Conservation (phyloP, 2,329 filamentous ascomycete species). For the Pochonia chlamydosporia region DNA sequence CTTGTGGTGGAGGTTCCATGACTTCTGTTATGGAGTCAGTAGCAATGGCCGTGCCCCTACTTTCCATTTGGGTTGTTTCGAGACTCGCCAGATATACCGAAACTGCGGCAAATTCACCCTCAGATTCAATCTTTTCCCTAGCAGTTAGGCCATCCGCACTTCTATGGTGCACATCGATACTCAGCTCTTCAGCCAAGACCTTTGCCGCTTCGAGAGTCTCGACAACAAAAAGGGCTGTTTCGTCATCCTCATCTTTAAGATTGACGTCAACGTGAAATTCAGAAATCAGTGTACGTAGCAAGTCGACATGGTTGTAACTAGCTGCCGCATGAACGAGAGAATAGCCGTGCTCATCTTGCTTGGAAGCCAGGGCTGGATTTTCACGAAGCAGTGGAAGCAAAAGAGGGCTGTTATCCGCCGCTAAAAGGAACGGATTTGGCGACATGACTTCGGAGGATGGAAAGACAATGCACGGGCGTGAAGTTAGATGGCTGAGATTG, state of each 20-base stretch:
- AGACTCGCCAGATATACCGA: slow-evolving; percentile 58
- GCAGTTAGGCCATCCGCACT: slow-evolving; percentile 77
- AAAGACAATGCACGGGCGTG: no score
- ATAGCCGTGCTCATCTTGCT: slow-evolving; percentile 88
- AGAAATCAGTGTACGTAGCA: slow-evolving; percentile 68
- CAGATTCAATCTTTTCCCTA: slow-evolving; percentile 69
- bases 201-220: slow-evolving; percentile 76
- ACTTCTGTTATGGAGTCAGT: slow-evolving; percentile 25
- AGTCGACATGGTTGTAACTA: slow-evolving; percentile 81
- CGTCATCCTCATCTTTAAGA: slow-evolving; percentile 81
- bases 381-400: slow-evolving; percentile 70
- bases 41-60: slow-evolving; percentile 21
- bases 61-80: slow-evolving; percentile 18
- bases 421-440: slow-evolving; percentile 65
- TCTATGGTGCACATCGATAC: slow-evolving; percentile 56
- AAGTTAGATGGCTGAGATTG: no score
- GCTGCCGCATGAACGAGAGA: slow-evolving; percentile 88
- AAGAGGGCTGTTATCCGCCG: slow-evolving; percentile 71
- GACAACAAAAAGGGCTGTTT: slow-evolving; percentile 91
- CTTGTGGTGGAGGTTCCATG: slow-evolving; percentile 64
- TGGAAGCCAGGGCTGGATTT: slow-evolving; percentile 68
- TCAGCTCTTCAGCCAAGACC: slow-evolving; percentile 76
- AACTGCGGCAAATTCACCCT: slow-evolving; percentile 72
- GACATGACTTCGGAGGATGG: slow-evolving; percentile 12
- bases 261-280: slow-evolving; percentile 77